Evolutionary conservation across 2,329 filamentous ascomycete species (phyloP).

Genomic region (Aureobasidium musti): DNA sequence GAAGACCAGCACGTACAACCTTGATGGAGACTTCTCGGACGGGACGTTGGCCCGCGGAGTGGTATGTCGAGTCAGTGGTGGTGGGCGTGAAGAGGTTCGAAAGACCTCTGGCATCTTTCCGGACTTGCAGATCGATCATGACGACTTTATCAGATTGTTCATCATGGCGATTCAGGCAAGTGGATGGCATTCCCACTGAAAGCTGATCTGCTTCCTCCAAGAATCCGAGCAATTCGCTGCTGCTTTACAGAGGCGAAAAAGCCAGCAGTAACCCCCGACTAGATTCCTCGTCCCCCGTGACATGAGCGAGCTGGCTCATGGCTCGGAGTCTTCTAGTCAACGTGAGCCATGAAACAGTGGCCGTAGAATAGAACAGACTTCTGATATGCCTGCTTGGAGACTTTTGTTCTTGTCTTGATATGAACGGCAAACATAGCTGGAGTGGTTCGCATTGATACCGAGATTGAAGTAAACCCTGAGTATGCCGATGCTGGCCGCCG

Average conservation of each 20-base stretch:
- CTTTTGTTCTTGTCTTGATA: conserved; percentile 16
- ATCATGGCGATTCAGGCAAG: not conserved
- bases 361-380: conserved; percentile 14
- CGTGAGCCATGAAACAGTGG: conserved; percentile 29
- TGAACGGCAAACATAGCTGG: conserved; percentile 1
- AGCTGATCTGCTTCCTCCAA: conserved; percentile 4
- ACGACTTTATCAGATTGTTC: conserved; percentile 17
- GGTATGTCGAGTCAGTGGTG: conserved; percentile 21
- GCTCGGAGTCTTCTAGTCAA: too few relatives aligned
- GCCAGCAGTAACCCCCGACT: too few relatives aligned
- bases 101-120: conserved; percentile 14
- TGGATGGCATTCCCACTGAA: conserved; percentile 20
- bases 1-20: not conserved
- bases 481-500: conserved; percentile 35
- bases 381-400: not conserved
- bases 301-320: too few relatives aligned
- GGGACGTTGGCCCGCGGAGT: conserved; percentile 24
- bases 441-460: conserved; percentile 35
- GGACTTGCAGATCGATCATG: conserved; percentile 18
- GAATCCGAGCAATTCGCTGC: conserved; percentile 2
- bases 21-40: conserved; percentile 16
- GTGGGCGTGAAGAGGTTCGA: conserved; percentile 2
- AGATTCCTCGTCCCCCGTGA: too few relatives aligned
- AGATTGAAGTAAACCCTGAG: conserved; percentile 35
- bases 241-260: conserved; percentile 12